Conservation (phyloP, 2,329 filamentous ascomycete species). For the Trichophyton mentagrophytes region DNA sequence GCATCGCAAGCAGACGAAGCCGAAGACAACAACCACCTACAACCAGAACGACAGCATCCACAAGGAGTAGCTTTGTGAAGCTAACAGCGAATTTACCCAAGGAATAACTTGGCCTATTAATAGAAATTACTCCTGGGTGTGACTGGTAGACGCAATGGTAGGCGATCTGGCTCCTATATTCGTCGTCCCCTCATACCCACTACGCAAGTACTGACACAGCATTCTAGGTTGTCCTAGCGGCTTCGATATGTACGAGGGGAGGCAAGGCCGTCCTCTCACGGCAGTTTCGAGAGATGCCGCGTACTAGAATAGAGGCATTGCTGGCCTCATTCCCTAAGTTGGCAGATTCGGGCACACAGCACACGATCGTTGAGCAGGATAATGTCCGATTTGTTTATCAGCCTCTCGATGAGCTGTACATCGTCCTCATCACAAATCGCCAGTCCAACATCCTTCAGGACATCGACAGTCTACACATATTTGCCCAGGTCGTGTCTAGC, state of each 20-base stretch:
- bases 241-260: slow-evolving; percentile 95
- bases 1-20: background rate
- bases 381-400: slow-evolving; percentile 99
- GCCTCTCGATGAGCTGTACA: slow-evolving; percentile 96
- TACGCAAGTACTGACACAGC: slow-evolving; percentile 1
- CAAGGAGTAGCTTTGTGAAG: background rate
- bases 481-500: slow-evolving; percentile 91
- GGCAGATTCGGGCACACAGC: slow-evolving; percentile 87
- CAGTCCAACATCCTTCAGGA: slow-evolving; percentile 99
- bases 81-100: background rate
- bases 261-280: slow-evolving; percentile 97
- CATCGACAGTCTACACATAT: slow-evolving; percentile 95
- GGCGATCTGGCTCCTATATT: background rate
- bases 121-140: background rate
- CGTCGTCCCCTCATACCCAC: slow-evolving; percentile 10
- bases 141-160: slow-evolving; percentile 19
- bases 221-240: slow-evolving; percentile 83
- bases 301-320: slow-evolving; percentile 89
- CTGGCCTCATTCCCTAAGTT: slow-evolving; percentile 97
- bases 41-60: background rate
- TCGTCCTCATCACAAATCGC: slow-evolving; percentile 98
- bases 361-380: slow-evolving; percentile 97
- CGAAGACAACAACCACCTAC: background rate
- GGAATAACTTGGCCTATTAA: background rate
- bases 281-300: slow-evolving; percentile 94